Conservation (phyloP, 73 alveolate genomes). For the Tetrahymena malaccensis region DNA sequence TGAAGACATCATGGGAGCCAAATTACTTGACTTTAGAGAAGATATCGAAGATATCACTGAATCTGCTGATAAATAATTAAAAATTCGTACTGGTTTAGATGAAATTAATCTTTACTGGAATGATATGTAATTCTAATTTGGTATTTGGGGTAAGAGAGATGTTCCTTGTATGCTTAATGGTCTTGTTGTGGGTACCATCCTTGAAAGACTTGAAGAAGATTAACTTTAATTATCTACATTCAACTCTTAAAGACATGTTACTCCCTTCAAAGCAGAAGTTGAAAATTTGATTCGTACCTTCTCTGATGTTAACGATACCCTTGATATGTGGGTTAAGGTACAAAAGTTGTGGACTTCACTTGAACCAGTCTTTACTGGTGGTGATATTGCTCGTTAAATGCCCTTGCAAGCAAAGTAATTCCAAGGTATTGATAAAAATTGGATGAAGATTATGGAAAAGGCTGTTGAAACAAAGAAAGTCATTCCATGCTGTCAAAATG, state of each 20-base stretch:
- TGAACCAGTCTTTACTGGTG: conserved; percentile 99
- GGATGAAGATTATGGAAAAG: conserved; percentile 99
- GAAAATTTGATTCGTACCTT: conserved; percentile 64
- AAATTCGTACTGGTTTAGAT: conserved; percentile 77
- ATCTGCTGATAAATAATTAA: conserved; percentile 98
- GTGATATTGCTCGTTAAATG: conserved; percentile 99
- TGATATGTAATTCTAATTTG: conserved; percentile 90
- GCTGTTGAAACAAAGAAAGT: conserved; percentile 98
- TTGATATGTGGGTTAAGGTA: conserved; percentile 99
- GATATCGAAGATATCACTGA: conserved; percentile 97
- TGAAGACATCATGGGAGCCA: conserved; percentile 80
- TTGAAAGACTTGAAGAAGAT: conserved; percentile 99
- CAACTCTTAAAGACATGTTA: conserved; percentile 91
- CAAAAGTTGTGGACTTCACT: conserved; percentile 99
- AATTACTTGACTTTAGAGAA: conserved; percentile 88
- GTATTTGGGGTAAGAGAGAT: conserved; percentile 96
- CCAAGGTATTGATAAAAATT: conserved; percentile 94
- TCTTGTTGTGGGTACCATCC: conserved; percentile 91
- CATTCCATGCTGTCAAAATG: conserved; percentile 94
- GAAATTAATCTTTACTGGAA: conserved; percentile 96
- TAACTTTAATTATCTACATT: conserved; percentile 84
- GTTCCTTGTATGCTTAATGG: conserved; percentile 95
- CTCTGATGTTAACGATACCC: conserved; percentile 93
- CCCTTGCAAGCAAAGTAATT: conserved; percentile 99
- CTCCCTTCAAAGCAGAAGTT: conserved; percentile 93